phyloP scores from a whole-genome alignment of 768 basidiomycete species.

The Tylopilus sp. region DNA sequence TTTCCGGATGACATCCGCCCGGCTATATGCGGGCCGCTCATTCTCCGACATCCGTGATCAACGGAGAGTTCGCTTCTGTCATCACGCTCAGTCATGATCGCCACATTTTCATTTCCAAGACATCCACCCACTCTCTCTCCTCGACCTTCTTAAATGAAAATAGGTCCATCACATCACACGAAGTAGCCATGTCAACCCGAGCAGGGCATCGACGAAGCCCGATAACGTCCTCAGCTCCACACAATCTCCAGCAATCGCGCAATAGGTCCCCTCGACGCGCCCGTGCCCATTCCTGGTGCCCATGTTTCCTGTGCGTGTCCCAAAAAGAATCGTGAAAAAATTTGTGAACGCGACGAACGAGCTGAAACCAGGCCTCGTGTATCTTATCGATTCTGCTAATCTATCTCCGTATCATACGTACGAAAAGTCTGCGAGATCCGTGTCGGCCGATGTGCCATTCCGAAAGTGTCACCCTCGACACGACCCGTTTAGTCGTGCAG shows the following conservation, averaged over 20 bases:
- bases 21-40: constrained; percentile 16
- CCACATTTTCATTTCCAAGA: constrained; percentile 16
- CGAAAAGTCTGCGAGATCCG: constrained; percentile 12
- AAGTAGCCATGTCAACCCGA: constrained; percentile 18
- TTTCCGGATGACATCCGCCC: constrained; percentile 20
- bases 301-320: not conserved
- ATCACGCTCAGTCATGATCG: constrained; percentile 17
- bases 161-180: not conserved
- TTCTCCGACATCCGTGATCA: constrained; percentile 15
- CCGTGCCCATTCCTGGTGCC: constrained; percentile 6
- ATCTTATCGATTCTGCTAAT: constrained; percentile 22
- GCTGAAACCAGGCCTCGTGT: constrained; percentile 14
- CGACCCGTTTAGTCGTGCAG: constrained; percentile 5
- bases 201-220: constrained; percentile 1
- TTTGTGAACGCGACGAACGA: not conserved
- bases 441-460: not conserved
- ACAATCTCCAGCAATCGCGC: constrained; percentile 3
- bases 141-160: constrained; percentile 3
- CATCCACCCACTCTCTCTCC: too few species aligned
- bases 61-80: constrained; percentile 7
- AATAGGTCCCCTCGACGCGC: not conserved
- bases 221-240: constrained; percentile 9
- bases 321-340: not conserved
- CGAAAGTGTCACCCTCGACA: constrained; percentile 9
- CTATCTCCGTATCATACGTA: constrained; percentile 8